phyloP scores from a whole-genome alignment of 768 basidiomycete genomes.

The Wakefieldia striispora region DNA sequence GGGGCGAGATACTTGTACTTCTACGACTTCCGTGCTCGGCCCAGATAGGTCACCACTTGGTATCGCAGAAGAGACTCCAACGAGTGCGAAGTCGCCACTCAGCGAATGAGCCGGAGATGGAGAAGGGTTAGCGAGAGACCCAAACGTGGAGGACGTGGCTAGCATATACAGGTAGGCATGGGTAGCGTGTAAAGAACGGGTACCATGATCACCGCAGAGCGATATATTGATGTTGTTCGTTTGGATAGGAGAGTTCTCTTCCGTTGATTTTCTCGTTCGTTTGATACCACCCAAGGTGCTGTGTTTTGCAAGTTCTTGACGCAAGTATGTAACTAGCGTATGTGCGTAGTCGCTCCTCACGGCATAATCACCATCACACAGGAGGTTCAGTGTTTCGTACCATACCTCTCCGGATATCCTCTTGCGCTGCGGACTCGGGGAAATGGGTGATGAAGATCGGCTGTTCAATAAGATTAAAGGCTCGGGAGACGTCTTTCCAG shows the following conservation, averaged over 20 bases:
- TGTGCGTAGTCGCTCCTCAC: constrained; percentile 77
- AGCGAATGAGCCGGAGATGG: constrained; percentile 42
- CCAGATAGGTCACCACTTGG: constrained; percentile 32
- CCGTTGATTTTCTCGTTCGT: constrained; percentile 44
- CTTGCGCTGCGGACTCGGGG: constrained; percentile 53
- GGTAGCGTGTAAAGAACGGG: constrained; percentile 73
- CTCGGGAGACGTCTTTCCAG: constrained; percentile 18
- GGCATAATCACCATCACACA: constrained; percentile 77
- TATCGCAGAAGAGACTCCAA: constrained; percentile 29
- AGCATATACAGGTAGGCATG: constrained; percentile 82
- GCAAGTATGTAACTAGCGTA: constrained; percentile 73
- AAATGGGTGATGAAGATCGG: constrained; percentile 24
- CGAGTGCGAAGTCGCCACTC: constrained; percentile 28
- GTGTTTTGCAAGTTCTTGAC: constrained; percentile 68
- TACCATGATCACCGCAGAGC: constrained; percentile 57
- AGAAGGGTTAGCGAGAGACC: constrained; percentile 38
- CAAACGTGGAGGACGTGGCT: constrained; percentile 67
- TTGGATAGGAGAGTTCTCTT: constrained; percentile 47
- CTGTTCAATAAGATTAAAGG: constrained; percentile 28
- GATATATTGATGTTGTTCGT: constrained; percentile 46
- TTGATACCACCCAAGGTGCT: constrained; percentile 46
- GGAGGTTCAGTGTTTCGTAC: constrained; percentile 84
- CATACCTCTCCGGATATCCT: constrained; percentile 79
- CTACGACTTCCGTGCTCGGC: constrained; percentile 16
- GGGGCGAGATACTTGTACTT: constrained; percentile 29